Evolutionary conservation across 352 stramenopile genomes (phyloP).

Genomic region (Phytophthora idaei): DNA sequence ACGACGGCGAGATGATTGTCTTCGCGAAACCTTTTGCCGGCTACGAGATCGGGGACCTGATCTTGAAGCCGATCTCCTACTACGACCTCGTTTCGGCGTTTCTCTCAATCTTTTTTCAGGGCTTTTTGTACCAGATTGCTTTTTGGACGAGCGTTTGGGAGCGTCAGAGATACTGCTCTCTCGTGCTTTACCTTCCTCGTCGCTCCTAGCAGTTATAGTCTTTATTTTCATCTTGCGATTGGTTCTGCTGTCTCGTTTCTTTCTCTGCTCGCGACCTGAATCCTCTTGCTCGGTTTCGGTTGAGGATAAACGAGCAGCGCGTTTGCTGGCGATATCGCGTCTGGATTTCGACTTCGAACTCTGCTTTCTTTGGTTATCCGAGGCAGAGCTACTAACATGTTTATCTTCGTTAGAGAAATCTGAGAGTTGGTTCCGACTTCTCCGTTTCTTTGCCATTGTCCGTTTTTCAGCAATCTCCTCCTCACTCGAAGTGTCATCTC

Average conservation of each 20-base stretch:
- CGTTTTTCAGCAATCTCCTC: conserved; percentile 9
- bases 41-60: conserved; percentile 8
- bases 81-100: conserved; percentile 2
- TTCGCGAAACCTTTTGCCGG: conserved; percentile 5
- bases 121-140: background rate
- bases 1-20: conserved; percentile 7
- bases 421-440: conserved; percentile 13
- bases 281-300: conserved; percentile 27
- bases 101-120: conserved; percentile 5
- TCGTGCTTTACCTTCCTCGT: conserved; percentile 23
- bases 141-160: conserved; percentile 4
- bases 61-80: conserved; percentile 8
- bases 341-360: conserved; percentile 7
- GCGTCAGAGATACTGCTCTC: conserved; percentile 9
- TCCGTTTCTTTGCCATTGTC: conserved; percentile 1
- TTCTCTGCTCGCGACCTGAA: conserved; percentile 5
- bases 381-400: conserved; percentile 5
- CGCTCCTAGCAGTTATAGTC: background rate
- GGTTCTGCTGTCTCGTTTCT: conserved; percentile 6
- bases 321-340: conserved; percentile 6
- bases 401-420: conserved; percentile 7
- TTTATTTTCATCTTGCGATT: conserved; percentile 12
- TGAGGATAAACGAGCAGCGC: conserved; percentile 12
- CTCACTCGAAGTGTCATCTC: conserved; percentile 24
- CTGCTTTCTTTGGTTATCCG: conserved; percentile 15